Evolutionary conservation across 2,329 filamentous ascomycete species (phyloP).

Genomic region (Hymenoscyphus fraxineus): DNA sequence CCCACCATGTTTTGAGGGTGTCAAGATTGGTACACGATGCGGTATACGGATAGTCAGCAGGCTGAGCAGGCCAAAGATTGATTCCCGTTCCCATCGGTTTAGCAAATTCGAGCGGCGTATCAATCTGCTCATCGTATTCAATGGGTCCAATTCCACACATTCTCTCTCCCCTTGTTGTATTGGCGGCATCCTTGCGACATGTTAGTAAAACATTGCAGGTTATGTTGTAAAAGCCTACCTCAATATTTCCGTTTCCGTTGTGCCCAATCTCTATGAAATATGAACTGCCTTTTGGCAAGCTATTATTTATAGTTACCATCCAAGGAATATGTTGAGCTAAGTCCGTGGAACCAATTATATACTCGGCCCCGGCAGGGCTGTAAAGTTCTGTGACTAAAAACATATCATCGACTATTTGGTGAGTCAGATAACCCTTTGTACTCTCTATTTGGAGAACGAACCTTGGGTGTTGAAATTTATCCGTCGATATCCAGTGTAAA

Average conservation of each 20-base stretch:
- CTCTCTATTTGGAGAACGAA: slow-evolving; percentile 11
- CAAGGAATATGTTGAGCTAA: slow-evolving; percentile 45
- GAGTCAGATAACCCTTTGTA: slow-evolving; percentile 16
- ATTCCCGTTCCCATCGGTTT: slow-evolving; percentile 49
- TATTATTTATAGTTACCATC: slow-evolving; percentile 41
- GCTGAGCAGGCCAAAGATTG: slow-evolving; percentile 43
- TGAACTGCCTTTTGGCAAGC: slow-evolving; percentile 48
- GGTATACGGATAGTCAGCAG: slow-evolving; percentile 27
- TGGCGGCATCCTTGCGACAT: slow-evolving; percentile 24
- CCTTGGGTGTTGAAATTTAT: slow-evolving; percentile 28
- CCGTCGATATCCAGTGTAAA: slow-evolving; percentile 38
- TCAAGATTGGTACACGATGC: slow-evolving; percentile 46
- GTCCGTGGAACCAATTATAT: slow-evolving; percentile 47
- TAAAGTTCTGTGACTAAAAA: slow-evolving; percentile 52
- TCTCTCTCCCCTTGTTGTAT: slow-evolving; percentile 16
- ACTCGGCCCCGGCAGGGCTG: slow-evolving; percentile 44
- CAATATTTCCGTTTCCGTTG: slow-evolving; percentile 53
- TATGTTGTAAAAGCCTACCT: slow-evolving; percentile 21
- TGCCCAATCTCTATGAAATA: slow-evolving; percentile 53
- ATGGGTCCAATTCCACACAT: slow-evolving; percentile 36
- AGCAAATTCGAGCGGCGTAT: slow-evolving; percentile 43
- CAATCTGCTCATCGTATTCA: slow-evolving; percentile 43
- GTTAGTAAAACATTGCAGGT: neutral
- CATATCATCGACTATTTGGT: slow-evolving; percentile 53
- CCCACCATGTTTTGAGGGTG: slow-evolving; percentile 51